Evolutionary conservation across 176 grass and related monocot genomes (phyloP).

Genomic region (Guadua angustifolia): DNA sequence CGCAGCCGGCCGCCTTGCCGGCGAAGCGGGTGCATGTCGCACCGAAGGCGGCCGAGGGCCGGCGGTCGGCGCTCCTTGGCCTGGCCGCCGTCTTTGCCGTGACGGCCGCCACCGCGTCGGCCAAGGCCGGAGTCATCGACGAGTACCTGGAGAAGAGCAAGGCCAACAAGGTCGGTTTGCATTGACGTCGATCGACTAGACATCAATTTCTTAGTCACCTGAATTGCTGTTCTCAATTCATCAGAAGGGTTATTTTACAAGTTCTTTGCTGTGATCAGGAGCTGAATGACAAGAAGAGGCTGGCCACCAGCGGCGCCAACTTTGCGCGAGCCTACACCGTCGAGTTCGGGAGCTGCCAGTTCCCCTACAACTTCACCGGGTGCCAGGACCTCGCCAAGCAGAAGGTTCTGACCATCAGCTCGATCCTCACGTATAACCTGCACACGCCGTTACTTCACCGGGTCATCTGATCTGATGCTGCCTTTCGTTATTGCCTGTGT

Average conservation of each 20-base stretch:
- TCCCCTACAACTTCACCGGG: conserved; percentile 97
- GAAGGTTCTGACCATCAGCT: conserved; percentile 55
- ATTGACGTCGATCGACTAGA: background rate
- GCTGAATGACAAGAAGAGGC: conserved; percentile 94
- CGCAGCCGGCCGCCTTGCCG: conserved; percentile 40
- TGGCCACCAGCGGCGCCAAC: conserved; percentile 80
- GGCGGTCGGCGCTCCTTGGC: conserved; percentile 71
- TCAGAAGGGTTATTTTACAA: background rate
- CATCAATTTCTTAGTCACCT: background rate
- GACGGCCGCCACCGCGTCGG: conserved; percentile 44
- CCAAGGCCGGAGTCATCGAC: conserved; percentile 71
- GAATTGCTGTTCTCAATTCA: background rate
- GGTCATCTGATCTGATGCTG: background rate
- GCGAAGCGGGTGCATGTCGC: conserved; percentile 39
- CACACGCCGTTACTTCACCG: too few relatives aligned
- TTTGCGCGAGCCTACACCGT: conserved; percentile 92
- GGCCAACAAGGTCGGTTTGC: conserved; percentile 70
- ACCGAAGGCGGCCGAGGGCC: conserved; percentile 46
- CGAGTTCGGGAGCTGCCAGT: conserved; percentile 86
- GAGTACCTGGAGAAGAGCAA: conserved; percentile 99
- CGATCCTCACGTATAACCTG: background rate
- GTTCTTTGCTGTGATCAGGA: conserved; percentile 48
- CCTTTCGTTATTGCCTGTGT: background rate
- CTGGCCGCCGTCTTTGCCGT: conserved; percentile 68
- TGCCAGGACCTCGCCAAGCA: conserved; percentile 99